A percentile compares a stretch with the other conserved stretches of the same genome.
phyloP scores from a whole-genome alignment of 2,329 filamentous ascomycete species.

The Monilinia fructigena region DNA sequence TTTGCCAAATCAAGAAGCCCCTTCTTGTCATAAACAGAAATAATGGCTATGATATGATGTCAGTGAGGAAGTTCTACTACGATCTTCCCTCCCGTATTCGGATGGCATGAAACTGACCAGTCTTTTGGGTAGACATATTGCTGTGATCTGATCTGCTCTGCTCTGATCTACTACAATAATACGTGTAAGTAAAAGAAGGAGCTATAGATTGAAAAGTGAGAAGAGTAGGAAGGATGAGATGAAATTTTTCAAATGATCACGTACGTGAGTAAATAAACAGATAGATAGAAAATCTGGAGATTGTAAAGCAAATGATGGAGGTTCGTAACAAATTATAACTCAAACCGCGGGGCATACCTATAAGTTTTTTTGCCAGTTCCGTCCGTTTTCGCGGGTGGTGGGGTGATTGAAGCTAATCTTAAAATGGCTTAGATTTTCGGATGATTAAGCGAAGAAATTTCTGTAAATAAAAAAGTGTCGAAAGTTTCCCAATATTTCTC shows the following conservation, averaged over 20 bases:
- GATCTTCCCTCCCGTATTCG: conserved; percentile 1
- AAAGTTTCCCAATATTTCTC: not conserved
- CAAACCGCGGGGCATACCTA: conserved; percentile 18
- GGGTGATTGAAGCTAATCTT: not conserved
- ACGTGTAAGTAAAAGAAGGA: not conserved
- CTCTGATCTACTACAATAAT: not conserved
- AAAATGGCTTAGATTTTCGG: not conserved
- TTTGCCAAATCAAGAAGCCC: conserved; percentile 90
- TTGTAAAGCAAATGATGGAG: conserved; percentile 14
- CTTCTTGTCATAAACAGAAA: conserved; percentile 99
- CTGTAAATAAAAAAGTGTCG: conserved; percentile 9
- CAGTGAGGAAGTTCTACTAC: conserved; percentile 19
- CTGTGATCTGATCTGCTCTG: not conserved
- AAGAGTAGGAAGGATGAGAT: not conserved
- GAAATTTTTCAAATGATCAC: not conserved
- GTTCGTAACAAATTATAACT: conserved; percentile 18
- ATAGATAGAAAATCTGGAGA: not conserved
- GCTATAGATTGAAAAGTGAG: not conserved
- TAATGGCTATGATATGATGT: conserved; percentile 62
- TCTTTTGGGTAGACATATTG: conserved; percentile 29
- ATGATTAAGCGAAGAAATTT: conserved; percentile 20
- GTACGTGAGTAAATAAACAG: not conserved
- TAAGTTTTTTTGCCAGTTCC: conserved; percentile 16
- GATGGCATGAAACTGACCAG: conserved; percentile 28
- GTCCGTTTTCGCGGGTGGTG: conserved; percentile 4